These are phyloP conservation scores for Suillus hirtellus DNA, from an alignment of 768 basidiomycete species.

Conservation along the genomic window DNA sequence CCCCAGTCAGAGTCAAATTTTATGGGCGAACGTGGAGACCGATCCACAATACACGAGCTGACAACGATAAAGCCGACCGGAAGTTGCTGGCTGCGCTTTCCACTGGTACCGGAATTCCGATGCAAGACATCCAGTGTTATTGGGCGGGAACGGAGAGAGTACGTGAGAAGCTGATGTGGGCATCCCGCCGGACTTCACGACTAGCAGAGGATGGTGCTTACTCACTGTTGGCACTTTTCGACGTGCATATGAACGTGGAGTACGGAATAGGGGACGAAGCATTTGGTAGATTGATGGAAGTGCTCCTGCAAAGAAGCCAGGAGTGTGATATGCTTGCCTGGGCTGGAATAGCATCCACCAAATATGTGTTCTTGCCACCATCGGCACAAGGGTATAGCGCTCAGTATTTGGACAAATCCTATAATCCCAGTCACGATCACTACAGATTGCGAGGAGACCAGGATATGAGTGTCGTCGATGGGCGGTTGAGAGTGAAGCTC, in stretches of 20 bases:
- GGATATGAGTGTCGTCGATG: constrained; percentile 2
- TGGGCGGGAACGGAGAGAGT: constrained; percentile 22
- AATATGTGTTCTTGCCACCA: constrained; percentile 16
- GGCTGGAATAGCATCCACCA: constrained; percentile 19
- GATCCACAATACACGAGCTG: constrained; percentile 17
- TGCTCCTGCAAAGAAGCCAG: constrained; percentile 16
- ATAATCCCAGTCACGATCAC: constrained; percentile 14
- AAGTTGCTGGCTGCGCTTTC: constrained; percentile 18
- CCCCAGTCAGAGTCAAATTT: constrained; percentile 23
- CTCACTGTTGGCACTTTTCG: constrained; percentile 22
- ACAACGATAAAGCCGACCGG: constrained; percentile 27
- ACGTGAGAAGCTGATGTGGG: constrained; percentile 22
- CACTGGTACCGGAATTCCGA: constrained; percentile 15
- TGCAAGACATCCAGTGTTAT: constrained; percentile 20
- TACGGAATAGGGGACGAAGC: constrained; percentile 19
- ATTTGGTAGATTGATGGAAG: constrained; percentile 22
- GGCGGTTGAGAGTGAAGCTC: neutral
- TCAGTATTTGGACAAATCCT: constrained; percentile 3
- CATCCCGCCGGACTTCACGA: constrained; percentile 16
- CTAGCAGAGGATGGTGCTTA: constrained; percentile 21
- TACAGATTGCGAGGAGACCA: constrained; percentile 26
- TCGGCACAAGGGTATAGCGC: constrained; percentile 18
- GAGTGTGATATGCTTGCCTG: constrained; percentile 25
- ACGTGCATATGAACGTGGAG: constrained; percentile 13
- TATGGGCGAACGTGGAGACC: constrained; percentile 22